Evolutionary conservation across 495 filamentous ascomycete genomes (phyloP).

Genomic region (Niebla homalea): DNA sequence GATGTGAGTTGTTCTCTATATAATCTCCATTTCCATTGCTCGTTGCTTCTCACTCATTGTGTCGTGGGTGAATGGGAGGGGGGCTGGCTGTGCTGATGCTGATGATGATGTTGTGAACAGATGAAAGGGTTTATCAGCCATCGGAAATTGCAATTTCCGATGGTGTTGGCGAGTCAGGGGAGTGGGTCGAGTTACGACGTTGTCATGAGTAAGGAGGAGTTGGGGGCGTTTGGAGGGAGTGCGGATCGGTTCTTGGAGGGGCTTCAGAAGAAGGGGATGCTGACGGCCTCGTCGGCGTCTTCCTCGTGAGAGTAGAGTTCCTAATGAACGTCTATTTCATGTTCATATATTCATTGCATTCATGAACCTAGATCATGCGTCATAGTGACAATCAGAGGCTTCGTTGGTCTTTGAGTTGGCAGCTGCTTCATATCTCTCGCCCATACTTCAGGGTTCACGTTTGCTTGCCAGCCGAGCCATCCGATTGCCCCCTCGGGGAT

Average conservation of each 20-base stretch:
- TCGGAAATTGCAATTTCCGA: constrained; percentile 1
- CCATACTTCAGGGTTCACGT: constrained; percentile 14
- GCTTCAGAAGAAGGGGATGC: constrained; percentile 4
- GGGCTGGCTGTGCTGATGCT: too few relatives aligned
- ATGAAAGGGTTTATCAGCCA: constrained; percentile 4
- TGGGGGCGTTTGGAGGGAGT: constrained; percentile 7
- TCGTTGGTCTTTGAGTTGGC: constrained; percentile 14
- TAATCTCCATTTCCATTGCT: neutral
- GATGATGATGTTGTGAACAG: constrained; percentile 1
- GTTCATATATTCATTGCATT: neutral
- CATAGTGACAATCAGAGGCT: constrained; percentile 1
- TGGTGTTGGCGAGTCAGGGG: constrained; percentile 6
- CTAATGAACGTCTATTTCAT: too few relatives aligned
- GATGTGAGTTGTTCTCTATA: constrained; percentile 3
- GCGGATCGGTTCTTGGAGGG: constrained; percentile 3
- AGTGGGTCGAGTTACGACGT: neutral
- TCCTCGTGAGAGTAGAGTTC: too few relatives aligned
- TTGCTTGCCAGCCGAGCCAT: constrained; percentile 19
- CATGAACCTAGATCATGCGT: neutral
- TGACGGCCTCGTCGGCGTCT: neutral
- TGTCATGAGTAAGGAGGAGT: constrained; percentile 8
- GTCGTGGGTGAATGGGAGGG: neutral
- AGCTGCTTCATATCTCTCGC: constrained; percentile 22
- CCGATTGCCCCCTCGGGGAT: constrained; percentile 15
- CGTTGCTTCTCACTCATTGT: neutral